These are phyloP conservation scores for Pythium rhizo-oryzae DNA, from an alignment of 352 stramenopile species.

Conservation along the genomic window DNA sequence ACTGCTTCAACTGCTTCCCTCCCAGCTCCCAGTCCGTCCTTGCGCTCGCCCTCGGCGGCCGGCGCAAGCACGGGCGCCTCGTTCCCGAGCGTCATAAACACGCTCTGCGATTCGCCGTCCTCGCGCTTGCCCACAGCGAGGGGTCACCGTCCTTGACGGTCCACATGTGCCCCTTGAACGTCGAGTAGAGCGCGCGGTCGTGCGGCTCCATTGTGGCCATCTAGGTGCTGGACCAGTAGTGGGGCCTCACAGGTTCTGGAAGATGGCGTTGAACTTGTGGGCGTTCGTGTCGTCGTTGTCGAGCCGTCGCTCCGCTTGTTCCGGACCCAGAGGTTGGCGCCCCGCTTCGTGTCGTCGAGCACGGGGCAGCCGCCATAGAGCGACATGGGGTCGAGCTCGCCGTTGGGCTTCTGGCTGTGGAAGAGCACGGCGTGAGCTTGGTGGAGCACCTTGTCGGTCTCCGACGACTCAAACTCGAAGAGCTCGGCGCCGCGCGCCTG, in stretches of 20 bases:
- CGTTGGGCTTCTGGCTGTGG: conserved; percentile 97
- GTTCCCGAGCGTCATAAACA: conserved; percentile 44
- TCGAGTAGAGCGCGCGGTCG: conserved; percentile 55
- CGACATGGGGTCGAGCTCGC: conserved; percentile 82
- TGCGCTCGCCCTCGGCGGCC: conserved; percentile 42
- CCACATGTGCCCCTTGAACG: conserved; percentile 73
- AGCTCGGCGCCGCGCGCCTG: conserved; percentile 47
- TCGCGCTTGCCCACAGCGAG: conserved; percentile 48
- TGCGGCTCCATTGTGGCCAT: conserved; percentile 63
- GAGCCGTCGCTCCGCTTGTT: conserved; percentile 87
- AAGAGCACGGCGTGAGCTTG: conserved; percentile 96
- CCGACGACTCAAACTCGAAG: conserved; percentile 68
- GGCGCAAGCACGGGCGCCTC: conserved; percentile 14
- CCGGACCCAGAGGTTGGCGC: conserved; percentile 98
- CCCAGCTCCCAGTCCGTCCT: conserved; percentile 13
- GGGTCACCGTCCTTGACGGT: conserved; percentile 54
- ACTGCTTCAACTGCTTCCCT: too few species aligned
- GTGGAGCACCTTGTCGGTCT: conserved; percentile 82
- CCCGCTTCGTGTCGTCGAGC: conserved; percentile 94
- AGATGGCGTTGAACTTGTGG: conserved; percentile 57
- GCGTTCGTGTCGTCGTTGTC: conserved; percentile 35
- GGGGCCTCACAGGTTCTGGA: conserved; percentile 64
- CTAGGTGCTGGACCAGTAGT: conserved; percentile 74
- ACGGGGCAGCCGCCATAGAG: conserved; percentile 96
- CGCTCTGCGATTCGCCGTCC: conserved; percentile 53